Evolutionary conservation across 2,329 filamentous ascomycete species (phyloP), one percentile per base, ranked within the genome.

Genomic region (Diaporthe capsici): DNA sequence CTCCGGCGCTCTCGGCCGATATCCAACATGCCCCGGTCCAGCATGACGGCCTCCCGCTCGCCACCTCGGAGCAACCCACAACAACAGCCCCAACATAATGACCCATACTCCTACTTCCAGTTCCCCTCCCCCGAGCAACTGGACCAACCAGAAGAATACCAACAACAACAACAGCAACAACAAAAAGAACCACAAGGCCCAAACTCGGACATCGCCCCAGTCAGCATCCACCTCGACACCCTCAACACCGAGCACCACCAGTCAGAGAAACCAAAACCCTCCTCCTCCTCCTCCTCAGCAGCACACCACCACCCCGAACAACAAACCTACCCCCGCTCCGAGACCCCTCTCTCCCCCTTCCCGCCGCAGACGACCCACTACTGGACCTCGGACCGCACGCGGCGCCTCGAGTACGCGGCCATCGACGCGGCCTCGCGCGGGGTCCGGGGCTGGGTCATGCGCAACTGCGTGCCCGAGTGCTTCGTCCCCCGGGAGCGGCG

Each of bases 361-460:
- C 91, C 90, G 17, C 89, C 89, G 5, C 87, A 88, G 78, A 92
- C 91, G 3, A 90, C 90, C 1, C 90, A 92, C 80, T 93, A 93
- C 83, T 93, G 91, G 91, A 93, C 91, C 1, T 92, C 90, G 79
- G 90, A 92, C 80, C 86, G 86, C 72, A 92, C 91, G 0, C 87
- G 91, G 4, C 86, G 90, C 15, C 85, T 92, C 4, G 91, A 93
- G 83, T 93, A 93, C 79, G 91, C 91, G 0, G 91, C 91, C 73
- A 93, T 93, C 55, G 91, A 93, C 68, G 90, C 91, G 0, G 90
- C 91, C 2, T 89, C 87, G 49, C 86, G 87, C 2, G 91, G 91
- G 6, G 85, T 93, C 42, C 88, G 88, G 78, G 91, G 91, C 17
- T 93, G 91, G 88, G 80, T 92, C 47, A 85, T 89, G 81, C 86